Percentiles rank a stretch among this genome's conserved stretches.
phyloP scores from a whole-genome alignment of 176 grass and related monocot genomes.

The Zizania latifolia region DNA sequence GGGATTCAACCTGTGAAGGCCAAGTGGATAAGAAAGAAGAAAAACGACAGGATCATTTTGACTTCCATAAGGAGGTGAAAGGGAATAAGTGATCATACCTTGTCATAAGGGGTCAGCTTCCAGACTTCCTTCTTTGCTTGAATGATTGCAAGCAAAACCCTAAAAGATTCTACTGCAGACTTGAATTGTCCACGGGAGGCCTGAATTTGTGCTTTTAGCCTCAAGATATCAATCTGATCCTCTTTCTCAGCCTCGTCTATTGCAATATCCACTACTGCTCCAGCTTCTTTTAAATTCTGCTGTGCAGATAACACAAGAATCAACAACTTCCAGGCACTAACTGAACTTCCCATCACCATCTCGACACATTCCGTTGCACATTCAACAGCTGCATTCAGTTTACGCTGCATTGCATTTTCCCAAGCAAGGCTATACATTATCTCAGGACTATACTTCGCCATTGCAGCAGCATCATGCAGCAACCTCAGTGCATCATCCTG shows the following conservation, averaged over 20 bases:
- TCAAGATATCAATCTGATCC: conserved; percentile 70
- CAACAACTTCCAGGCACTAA: conserved; percentile 78
- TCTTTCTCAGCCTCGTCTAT: conserved; percentile 68
- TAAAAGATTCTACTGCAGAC: conserved; percentile 72
- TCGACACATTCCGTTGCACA: conserved; percentile 67
- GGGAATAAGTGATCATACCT: conserved; percentile 37
- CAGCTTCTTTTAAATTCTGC: conserved; percentile 71
- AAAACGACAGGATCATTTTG: not conserved
- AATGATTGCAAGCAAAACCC: conserved; percentile 73
- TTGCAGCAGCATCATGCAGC: conserved; percentile 47
- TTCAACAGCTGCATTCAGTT: conserved; percentile 76
- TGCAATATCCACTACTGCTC: conserved; percentile 76
- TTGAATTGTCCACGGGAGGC: conserved; percentile 60
- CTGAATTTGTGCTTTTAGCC: conserved; percentile 77
- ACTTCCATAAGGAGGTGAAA: conserved; percentile 3
- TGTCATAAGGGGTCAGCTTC: conserved; percentile 38
- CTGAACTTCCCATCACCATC: conserved; percentile 70
- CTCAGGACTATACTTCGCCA: conserved; percentile 63
- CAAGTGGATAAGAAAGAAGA: conserved; percentile 28
- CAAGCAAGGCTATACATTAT: conserved; percentile 78
- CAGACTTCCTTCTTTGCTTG: conserved; percentile 59
- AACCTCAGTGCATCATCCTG: conserved; percentile 59
- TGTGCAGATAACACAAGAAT: conserved; percentile 73
- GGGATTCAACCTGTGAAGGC: conserved; percentile 50
- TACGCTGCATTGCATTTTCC: conserved; percentile 83